Base-by-base conservation (phyloP, 352 stramenopile species). In the Pythium periplocum region DNA sequence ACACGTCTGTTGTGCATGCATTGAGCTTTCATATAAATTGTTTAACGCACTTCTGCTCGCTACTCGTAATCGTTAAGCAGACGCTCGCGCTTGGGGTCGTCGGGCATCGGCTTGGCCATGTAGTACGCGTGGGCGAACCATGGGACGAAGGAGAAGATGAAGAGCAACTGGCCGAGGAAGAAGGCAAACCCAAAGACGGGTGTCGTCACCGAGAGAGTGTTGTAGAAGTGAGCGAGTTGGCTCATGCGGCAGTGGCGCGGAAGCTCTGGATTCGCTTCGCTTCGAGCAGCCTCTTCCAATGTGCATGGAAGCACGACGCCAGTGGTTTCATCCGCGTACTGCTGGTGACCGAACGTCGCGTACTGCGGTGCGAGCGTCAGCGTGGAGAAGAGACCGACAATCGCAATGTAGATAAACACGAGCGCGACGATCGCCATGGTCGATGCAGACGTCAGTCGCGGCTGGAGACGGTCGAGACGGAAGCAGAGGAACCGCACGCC, bases 321-420 rank as follows among this genome's bases (percentile, higher is more conserved):
- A 0, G 66, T 82, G 6, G 32, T 12, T 1, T 56, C 57, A 42
- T 88, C 68, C 5, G 53, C 66, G 54, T 80, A 95, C 57, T 64
- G 71, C 57, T 95, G 84, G 51, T 92, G 79, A 6, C 84, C 84
- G 46, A 95, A 95, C 1, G 83, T 92, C 12, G 83, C 69, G 59
- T 95, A 95, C 55, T 95, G 84, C 32, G 84, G 84, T 8, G 84
- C 82, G 39, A 95, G 58, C 12, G 84, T 91, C 35, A 91, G 81
- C 47, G 88, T 59, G 38, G 75, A 83, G 51, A 95, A 93, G 33
- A 95, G 77, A 10, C 77, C 78, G 26, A 93, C 72, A 55, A 94
- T 85, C 35, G 81, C 71, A 54, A 94, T 70, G 64, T 93, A 84
- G 72, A 91, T 83, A 42, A 93, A 58, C 45, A 89, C 77, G 9